These are phyloP conservation scores for Amauroascus verrucosus DNA, from an alignment of 2,329 filamentous ascomycete genomes.

Conservation along the genomic window DNA sequence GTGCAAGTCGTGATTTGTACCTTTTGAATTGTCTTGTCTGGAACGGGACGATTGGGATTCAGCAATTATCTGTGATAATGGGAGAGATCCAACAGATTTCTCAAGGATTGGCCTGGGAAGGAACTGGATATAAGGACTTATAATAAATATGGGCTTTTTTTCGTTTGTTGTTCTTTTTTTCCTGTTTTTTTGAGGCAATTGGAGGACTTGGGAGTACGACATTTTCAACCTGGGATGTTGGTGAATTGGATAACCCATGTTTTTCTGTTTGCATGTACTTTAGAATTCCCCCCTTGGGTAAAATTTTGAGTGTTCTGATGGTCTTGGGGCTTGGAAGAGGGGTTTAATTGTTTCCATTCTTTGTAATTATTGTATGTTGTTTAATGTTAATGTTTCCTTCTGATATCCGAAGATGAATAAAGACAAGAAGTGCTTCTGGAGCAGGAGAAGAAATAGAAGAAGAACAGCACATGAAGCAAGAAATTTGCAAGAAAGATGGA, in stretches of 20 bases:
- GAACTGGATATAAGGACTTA: not conserved
- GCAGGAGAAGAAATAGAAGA: not conserved
- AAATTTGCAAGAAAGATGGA: not conserved
- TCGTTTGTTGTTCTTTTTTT: not conserved
- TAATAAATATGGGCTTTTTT: not conserved
- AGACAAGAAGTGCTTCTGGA: not conserved
- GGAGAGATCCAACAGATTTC: not conserved
- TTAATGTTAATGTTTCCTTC: conserved; percentile 2
- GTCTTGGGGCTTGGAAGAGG: not conserved
- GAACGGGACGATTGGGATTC: not conserved
- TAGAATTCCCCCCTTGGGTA: not conserved
- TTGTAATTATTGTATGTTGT: not conserved
- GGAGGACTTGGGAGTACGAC: not conserved
- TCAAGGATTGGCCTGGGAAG: not conserved
- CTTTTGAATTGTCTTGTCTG: not conserved
- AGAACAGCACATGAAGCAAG: not conserved
- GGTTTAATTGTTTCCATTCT: not conserved
- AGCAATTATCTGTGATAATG: not conserved
- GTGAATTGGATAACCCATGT: not conserved
- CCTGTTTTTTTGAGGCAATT: not conserved
- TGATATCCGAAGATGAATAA: not conserved
- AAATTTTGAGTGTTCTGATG: not conserved
- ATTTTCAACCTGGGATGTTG: not conserved
- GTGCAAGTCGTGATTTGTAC: not conserved
- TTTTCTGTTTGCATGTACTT: not conserved